A percentile compares a stretch with the other conserved stretches of the same genome.
Evolutionary conservation across 306 rosid genomes (phyloP).

Genomic region (Cucurbita moschata): DNA sequence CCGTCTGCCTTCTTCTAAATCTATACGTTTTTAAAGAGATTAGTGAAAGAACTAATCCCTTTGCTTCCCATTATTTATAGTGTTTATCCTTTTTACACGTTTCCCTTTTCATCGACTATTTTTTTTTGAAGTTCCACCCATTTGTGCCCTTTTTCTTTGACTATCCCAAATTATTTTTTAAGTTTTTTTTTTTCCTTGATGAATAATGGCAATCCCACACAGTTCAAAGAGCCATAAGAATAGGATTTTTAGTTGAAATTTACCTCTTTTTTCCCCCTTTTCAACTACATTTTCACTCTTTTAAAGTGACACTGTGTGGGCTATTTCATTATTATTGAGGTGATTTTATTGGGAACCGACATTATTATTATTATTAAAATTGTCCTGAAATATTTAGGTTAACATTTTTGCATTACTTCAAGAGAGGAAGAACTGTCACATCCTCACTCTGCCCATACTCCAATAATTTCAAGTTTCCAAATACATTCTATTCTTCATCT

Average conservation of each 20-base stretch:
- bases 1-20: slow-evolving; percentile 13
- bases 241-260: neutral
- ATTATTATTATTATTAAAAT: neutral
- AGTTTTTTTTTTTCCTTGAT: neutral
- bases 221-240: neutral
- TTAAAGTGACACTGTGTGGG: neutral
- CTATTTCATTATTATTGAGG: neutral
- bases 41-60: slow-evolving; percentile 2
- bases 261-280: neutral
- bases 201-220: neutral
- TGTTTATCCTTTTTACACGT: neutral
- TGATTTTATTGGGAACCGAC: neutral
- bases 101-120: neutral
- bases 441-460: neutral
- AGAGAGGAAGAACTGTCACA: neutral
- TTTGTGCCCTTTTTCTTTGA: neutral
- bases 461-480: neutral
- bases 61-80: neutral
- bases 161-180: neutral
- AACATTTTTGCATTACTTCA: no score
- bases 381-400: neutral
- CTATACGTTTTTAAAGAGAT: slow-evolving; percentile 26
- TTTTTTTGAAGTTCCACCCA: no score
- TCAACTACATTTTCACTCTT: neutral
- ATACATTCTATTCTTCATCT: no score